Base-by-base conservation (phyloP, 768 basidiomycete genomes). In the Wakefieldia striispora region DNA sequence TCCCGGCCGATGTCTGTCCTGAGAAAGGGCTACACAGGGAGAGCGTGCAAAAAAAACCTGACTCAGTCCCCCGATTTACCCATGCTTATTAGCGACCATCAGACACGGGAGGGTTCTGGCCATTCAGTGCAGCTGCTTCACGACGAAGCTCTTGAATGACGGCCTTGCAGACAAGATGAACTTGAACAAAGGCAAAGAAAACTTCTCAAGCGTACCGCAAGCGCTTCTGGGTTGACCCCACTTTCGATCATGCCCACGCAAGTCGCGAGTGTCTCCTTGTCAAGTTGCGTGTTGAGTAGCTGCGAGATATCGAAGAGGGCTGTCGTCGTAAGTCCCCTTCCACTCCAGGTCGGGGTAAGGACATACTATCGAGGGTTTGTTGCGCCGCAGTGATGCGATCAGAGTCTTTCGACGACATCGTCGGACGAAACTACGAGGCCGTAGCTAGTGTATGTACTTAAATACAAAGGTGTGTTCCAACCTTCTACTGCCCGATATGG, bases 231-330 rank as follows among this genome's bases (percentile, higher is more conserved):
- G 66, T 95, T 95, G 40, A 88, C 89, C 16, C 93, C 93, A 53
- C 82, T 85, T 71, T 95, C 93, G 58, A 95, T 92, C 86, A 95
- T 85, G 35, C 84, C 80, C 20, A 95, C 83, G 65, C 93, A 95
- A 21, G 88, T 93, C 31, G 88, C 91, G n/a, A 95, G 79, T 3
- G 90, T 91, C 63, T 92, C 88, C 60, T 88, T 91, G 72, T 95
- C 91, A 36, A 95, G 76, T 49, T 86, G 82, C 0, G 93, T 94
- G 55, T 93, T 88, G 43, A 95, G 71, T 40, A 95, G 70, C 69
- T 93, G 90, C 17, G 93, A 92, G 47, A 95, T 88, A 51, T 94
- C 91, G 61, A 84, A 79, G 21, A 95, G 75, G 55, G 88, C 93
- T 95, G 55, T 26, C 34, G 43, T 47, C 41, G 53, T 56, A 50